Conservation (phyloP, 2,329 filamentous ascomycete genomes). For the Fusarium metavorans region DNA sequence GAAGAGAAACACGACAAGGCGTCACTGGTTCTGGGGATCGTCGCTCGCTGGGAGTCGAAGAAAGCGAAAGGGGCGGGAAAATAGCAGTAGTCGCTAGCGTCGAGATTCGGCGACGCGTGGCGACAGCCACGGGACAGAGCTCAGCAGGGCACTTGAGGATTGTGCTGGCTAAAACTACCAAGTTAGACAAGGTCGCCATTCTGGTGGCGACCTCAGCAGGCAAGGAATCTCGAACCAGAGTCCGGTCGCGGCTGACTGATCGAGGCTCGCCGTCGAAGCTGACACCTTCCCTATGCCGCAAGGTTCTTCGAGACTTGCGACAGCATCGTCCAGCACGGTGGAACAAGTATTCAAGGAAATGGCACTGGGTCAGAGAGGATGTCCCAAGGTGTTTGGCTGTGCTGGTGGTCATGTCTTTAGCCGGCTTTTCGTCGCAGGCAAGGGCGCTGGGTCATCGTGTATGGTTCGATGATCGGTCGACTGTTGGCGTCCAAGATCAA, state of each 20-base stretch:
- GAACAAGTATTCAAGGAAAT: not conserved
- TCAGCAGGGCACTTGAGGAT: not conserved
- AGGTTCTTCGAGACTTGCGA: not conserved
- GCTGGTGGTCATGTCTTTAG: not conserved
- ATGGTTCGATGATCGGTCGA: not conserved
- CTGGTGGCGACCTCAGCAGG: not conserved
- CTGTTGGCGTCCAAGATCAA: not conserved
- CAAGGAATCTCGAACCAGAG: not conserved
- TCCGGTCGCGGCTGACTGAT: not conserved
- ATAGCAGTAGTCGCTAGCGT: not conserved
- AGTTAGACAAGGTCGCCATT: not conserved
- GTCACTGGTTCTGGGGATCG: not conserved
- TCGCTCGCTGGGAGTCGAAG: not conserved
- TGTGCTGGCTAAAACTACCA: not conserved
- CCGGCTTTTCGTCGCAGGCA: not conserved
- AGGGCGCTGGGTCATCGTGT: not conserved
- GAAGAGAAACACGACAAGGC: not conserved
- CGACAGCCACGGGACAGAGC: not conserved
- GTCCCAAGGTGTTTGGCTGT: not conserved
- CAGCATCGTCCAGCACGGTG: not conserved
- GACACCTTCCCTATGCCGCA: not conserved
- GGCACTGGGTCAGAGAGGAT: not conserved
- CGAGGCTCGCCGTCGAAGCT: not conserved
- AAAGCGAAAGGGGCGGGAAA: not conserved
- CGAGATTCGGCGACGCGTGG: not conserved